Evolutionary conservation across 202 grass and related monocot genomes (phyloP).

Genomic region (Alloteropsis angusta): DNA sequence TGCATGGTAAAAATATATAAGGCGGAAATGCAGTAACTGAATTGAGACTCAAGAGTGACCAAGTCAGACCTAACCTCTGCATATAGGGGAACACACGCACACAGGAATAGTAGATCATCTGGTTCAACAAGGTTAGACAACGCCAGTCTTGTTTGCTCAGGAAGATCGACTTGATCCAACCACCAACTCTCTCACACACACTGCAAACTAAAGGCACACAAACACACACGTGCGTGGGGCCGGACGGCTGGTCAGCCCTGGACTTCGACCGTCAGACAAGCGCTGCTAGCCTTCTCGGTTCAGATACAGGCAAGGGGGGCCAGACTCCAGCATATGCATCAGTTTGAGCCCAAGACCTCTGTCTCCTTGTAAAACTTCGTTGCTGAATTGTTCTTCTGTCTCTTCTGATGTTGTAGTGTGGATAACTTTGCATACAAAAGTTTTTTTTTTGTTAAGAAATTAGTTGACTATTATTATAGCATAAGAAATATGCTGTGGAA

Average conservation of each 20-base stretch:
- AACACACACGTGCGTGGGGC: neutral
- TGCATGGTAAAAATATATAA: neutral
- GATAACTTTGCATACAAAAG: neutral
- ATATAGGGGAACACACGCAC: neutral
- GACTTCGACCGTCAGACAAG: neutral
- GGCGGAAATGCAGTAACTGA: neutral
- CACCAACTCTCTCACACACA: neutral
- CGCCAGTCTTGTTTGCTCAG: conserved; percentile 34
- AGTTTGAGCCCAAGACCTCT: neutral
- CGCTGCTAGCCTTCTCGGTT: neutral
- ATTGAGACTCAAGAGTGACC: conserved; percentile 3
- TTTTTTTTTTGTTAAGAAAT: neutral
- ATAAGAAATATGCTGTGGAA: neutral
- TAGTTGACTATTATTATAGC: neutral
- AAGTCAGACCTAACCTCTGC: conserved; percentile 19
- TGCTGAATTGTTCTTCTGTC: neutral
- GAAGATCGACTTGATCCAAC: conserved; percentile 14
- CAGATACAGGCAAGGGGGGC: neutral
- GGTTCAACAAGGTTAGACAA: conserved; percentile 43
- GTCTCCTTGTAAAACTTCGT: neutral
- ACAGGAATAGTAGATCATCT: conserved; percentile 23
- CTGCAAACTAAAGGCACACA: neutral
- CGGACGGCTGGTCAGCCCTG: neutral
- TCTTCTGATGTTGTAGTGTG: neutral
- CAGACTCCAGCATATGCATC: neutral